Base-by-base conservation (phyloP, 257 asterid genomes). In the Haberlea rhodopensis region DNA sequence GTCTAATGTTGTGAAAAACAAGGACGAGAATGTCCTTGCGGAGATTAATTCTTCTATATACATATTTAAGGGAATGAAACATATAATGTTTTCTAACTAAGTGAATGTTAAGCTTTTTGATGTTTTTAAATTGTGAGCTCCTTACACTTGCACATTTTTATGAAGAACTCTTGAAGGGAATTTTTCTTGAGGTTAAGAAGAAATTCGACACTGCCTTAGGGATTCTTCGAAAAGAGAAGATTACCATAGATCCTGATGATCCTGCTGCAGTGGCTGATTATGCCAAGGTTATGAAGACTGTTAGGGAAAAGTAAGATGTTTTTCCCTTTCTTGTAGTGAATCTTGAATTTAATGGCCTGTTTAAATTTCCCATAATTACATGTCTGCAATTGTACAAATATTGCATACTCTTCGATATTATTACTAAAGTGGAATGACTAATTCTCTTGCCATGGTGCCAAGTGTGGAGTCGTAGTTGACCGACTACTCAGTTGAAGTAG, bases 121-220 rank as follows among this genome's bases (percentile, higher is more conserved):
- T 4, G 49, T 53, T 45, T 52, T 69, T 46, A 62, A 26, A 54
- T 54, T 68, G 25, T 68, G 68, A 67, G 64, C 34, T 65, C 46
- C 75, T 80, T 68, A 79, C 79, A 71, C 63, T 43, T 76, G 71
- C 76, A 52, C 61, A 34, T 75, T 13, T 53, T 66, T 79, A 20
- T 83, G 80, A 75, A 94, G 99, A 94, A 77, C 59, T 90, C 86
- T 80, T 94, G 91, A 94, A 94, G 94, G 85, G 87, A 72, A 83
- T 90, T 51, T 94, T 94, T 73, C 87, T 84, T 20, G 97, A 94
- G 69, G 87, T 94, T 53, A 90, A 85, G 87, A 94, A 87, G 60
- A 94, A 94, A 71, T 88, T 82, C 63, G 97, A 94, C 78, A 90
- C 95, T 48, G 97, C 97, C 55, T 37, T 90, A 7, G 94, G 87